Conservation (phyloP, 164 flowering plant species). For the Vitis riparia region DNA sequence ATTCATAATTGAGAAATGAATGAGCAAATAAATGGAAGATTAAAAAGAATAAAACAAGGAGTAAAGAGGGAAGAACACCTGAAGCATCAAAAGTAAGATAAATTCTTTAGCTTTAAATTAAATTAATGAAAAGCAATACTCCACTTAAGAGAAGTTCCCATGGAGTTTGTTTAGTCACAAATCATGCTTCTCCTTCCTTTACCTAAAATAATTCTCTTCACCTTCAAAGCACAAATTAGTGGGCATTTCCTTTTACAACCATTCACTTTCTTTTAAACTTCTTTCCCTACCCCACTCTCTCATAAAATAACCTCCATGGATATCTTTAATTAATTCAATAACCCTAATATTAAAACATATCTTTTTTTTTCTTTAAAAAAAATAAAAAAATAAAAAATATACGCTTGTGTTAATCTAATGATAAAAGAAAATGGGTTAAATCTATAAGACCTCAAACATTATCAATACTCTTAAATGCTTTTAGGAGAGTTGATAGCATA, state of each 20-base stretch:
- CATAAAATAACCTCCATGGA: background rate
- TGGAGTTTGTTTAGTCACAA: conserved; percentile 33
- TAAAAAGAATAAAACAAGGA: conserved; percentile 7
- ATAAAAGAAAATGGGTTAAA: background rate
- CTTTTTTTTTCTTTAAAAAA: background rate
- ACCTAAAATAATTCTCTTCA: conserved; percentile 11
- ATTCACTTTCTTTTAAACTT: conserved; percentile 5
- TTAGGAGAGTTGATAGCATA: too few relatives aligned
- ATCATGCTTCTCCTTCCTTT: conserved; percentile 20
- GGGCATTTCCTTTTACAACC: conserved; percentile 56
- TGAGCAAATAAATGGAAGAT: background rate
- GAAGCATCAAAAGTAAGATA: conserved; percentile 31
- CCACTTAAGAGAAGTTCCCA: conserved; percentile 43
- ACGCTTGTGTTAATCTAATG: background rate
- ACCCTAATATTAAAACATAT: too few relatives aligned
- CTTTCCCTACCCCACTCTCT: conserved; percentile 11
- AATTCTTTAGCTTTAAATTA: conserved; percentile 26
- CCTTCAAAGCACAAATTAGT: conserved; percentile 31
- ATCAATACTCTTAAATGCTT: too few relatives aligned
- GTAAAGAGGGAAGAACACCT: conserved; percentile 14
- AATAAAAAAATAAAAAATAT: background rate
- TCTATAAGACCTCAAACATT: too few relatives aligned
- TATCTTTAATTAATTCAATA: conserved; percentile 3
- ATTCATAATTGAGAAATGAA: conserved; percentile 7
- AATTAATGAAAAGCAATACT: conserved; percentile 21